Conservation (phyloP, 2,329 filamentous ascomycete genomes). For the Xylaria multiplex region DNA sequence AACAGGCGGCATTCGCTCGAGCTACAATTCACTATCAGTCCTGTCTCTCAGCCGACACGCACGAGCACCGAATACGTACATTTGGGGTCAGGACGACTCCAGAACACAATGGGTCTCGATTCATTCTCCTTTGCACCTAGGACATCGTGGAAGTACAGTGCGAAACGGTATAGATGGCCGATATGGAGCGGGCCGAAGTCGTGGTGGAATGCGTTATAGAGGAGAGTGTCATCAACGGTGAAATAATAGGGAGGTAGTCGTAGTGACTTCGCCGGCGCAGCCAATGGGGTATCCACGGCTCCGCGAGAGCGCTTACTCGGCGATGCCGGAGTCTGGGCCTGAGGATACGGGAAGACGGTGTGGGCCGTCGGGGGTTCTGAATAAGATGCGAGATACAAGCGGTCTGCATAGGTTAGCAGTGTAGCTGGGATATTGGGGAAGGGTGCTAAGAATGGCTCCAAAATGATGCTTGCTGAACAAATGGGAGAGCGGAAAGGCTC, state of each 20-base stretch:
- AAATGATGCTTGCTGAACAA: constrained; percentile 30
- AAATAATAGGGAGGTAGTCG: constrained; percentile 85
- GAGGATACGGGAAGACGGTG: constrained; percentile 86
- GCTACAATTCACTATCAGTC: constrained; percentile 59
- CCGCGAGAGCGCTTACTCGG: constrained; percentile 80
- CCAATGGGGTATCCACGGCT: constrained; percentile 67
- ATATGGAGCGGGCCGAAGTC: constrained; percentile 98
- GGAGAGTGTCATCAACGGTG: constrained; percentile 87
- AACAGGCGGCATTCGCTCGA: constrained; percentile 91
- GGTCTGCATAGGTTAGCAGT: constrained; percentile 71
- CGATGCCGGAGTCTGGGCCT: constrained; percentile 64
- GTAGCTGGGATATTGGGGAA: constrained; percentile 41
- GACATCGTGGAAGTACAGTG: constrained; percentile 94
- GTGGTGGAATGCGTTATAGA: constrained; percentile 98
- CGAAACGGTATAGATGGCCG: constrained; percentile 95
- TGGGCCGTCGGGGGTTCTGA: constrained; percentile 80
- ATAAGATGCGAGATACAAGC: constrained; percentile 94
- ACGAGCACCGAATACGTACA: constrained; percentile 66
- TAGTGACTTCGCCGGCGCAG: constrained; percentile 56
- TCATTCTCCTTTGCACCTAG: constrained; percentile 91
- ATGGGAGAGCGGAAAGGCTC: constrained; percentile 44
- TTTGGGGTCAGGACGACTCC: constrained; percentile 89
- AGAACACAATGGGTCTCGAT: constrained; percentile 91
- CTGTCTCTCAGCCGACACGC: not conserved
- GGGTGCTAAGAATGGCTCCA: constrained; percentile 38